Percentiles rank a stretch among this genome's conserved stretches.
These are phyloP conservation scores for Diplogelasinospora grovesii DNA, from an alignment of 495 filamentous ascomycete genomes.

Conservation along the genomic window DNA sequence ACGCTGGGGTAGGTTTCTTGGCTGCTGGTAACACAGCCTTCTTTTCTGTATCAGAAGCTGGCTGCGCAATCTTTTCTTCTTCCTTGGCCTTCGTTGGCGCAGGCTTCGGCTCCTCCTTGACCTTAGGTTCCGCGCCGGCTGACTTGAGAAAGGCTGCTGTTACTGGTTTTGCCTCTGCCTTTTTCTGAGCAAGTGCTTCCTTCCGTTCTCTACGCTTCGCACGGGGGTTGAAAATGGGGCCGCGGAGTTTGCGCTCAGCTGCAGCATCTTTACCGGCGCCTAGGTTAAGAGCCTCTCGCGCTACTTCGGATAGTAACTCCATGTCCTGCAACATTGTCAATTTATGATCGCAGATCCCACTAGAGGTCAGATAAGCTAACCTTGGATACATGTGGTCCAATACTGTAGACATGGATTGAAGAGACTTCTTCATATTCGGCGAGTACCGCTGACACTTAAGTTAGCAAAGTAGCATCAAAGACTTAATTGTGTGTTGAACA, in stretches of 20 bases:
- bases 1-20: conserved; percentile 35
- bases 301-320: conserved; percentile 63
- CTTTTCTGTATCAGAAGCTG: conserved; percentile 20
- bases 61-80: conserved; percentile 23
- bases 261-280: conserved; percentile 13
- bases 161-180: conserved; percentile 1
- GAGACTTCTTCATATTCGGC: conserved; percentile 60
- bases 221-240: conserved; percentile 29
- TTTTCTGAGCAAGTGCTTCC: conserved; percentile 1
- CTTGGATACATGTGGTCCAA: conserved; percentile 63
- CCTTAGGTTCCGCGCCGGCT: too few species aligned
- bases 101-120: conserved; percentile 16
- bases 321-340: conserved; percentile 46
- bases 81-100: conserved; percentile 25
- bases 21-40: conserved; percentile 21
- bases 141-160: conserved; percentile 8
- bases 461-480: conserved; percentile 10
- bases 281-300: conserved; percentile 50
- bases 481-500: conserved; percentile 11
- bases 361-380: too few species aligned
- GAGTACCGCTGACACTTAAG: conserved; percentile 50
- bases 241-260: conserved; percentile 15
- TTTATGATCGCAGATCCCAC: not conserved
- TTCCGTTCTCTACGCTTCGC: conserved; percentile 35
- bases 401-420: conserved; percentile 81